Base-by-base conservation (phyloP, 2,329 filamentous ascomycete species). In the Xylaria sp. region DNA sequence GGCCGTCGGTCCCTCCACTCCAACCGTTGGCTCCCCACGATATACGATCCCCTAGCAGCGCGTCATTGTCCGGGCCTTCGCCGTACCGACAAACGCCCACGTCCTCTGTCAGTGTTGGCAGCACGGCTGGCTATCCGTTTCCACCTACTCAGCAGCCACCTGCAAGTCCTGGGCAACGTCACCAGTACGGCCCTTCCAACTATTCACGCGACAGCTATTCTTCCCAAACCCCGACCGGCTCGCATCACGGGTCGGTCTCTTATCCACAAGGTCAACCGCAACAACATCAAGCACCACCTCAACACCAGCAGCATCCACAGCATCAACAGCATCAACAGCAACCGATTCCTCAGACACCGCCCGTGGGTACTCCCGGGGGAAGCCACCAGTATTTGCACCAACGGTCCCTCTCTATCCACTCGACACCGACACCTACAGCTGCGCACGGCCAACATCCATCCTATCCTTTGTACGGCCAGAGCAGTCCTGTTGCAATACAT, bases 351-450 rank as follows among this genome's bases (percentile, higher is more conserved):
- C 83, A 84, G 66, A 82, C 82, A 57, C 80, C 83, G 12, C 82
- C 82, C 2, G 75, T 84, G 23, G 78, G 76, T n/a, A 78, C 79
- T 11, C 76, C 80, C 8, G 77, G 76, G 52, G 75, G 75, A 17
- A 71, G 73, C 42, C 66, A 72, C 21, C 70, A 69, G 67, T 77
- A 79, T 46, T 72, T 77, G 49, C 78, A 79, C 59, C 78, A 79
- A 66, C 74, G 85, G 69, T 86, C 86, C 43, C 83, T 83, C 59
- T 89, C 86, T 21, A 78, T 82, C 5, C 84, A 88, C 58, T 88
- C 86, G 12, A 83, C 81, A 25, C 78, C 84, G 11, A 89, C 87
- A 37, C 86, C 86, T n/a, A 87, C 84, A 6, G 87, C 86, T 40
- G 83, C 85, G 15, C 85, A 87, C 49, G 84, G 83, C 70, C 85